Conservation (phyloP, 2,329 filamentous ascomycete species). For the Coleophoma eucalyptorum region DNA sequence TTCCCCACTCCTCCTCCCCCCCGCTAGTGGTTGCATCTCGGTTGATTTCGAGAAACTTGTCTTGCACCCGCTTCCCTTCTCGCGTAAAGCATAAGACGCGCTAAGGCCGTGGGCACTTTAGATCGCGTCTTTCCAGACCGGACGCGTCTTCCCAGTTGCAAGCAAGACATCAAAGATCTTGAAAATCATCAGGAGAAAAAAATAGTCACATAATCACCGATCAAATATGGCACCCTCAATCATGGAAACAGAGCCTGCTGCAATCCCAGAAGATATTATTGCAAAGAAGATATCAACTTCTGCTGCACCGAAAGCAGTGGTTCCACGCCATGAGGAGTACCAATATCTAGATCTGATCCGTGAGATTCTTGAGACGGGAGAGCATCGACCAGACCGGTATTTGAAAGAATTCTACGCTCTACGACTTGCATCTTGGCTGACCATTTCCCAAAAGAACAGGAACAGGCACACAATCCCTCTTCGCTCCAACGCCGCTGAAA, state of each 20-base stretch:
- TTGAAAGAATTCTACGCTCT: neutral
- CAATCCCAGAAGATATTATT: neutral
- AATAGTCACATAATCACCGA: neutral
- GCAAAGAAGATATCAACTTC: conserved; percentile 1
- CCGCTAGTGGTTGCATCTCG: too few relatives aligned
- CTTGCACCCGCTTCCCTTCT: too few relatives aligned
- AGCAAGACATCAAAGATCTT: neutral
- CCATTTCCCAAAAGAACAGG: conserved; percentile 62
- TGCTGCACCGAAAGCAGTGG: neutral
- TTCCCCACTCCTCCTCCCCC: too few relatives aligned
- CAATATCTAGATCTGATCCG: conserved; percentile 91
- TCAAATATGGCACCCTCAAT: conserved; percentile 15
- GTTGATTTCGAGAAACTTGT: too few relatives aligned
- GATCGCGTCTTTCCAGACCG: too few relatives aligned
- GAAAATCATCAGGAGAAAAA: too few relatives aligned
- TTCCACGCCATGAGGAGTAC: conserved; percentile 71
- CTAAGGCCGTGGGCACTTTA: too few relatives aligned
- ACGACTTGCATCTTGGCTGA: too few relatives aligned
- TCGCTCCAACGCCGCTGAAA: conserved; percentile 81
- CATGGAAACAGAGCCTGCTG: conserved; percentile 9
- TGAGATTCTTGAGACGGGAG: conserved; percentile 77
- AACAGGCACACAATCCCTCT: conserved; percentile 87
- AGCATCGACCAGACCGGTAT: conserved; percentile 86
- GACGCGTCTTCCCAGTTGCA: neutral
- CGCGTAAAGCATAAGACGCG: too few relatives aligned